Evolutionary conservation across 441 rosid genomes (phyloP).

Genomic region (Dalechampia spathulata): DNA sequence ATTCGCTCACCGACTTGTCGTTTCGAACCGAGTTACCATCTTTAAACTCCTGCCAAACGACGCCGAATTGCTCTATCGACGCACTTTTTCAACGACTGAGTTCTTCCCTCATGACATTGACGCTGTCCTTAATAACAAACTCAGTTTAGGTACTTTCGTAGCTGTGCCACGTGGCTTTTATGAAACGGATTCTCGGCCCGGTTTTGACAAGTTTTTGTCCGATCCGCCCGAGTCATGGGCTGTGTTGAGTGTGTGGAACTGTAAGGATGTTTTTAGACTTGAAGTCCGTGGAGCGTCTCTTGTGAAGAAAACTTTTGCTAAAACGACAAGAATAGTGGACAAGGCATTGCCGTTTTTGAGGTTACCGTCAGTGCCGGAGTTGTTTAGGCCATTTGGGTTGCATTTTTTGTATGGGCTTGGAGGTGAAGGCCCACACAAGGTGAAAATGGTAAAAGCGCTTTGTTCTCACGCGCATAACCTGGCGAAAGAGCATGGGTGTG

Average conservation of each 20-base stretch:
- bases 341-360: constrained; percentile 64
- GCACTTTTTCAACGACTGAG: constrained; percentile 79
- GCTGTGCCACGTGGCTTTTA: constrained; percentile 72
- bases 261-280: constrained; percentile 58
- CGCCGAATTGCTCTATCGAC: constrained; percentile 70
- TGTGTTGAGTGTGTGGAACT: constrained; percentile 82
- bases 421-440: constrained; percentile 78
- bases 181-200: constrained; percentile 65
- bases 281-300: constrained; percentile 75
- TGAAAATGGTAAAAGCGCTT: constrained; percentile 44
- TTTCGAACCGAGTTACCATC: constrained; percentile 37
- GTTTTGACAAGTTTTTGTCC: constrained; percentile 46
- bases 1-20: constrained; percentile 49
- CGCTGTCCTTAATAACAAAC: constrained; percentile 65
- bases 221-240: constrained; percentile 91
- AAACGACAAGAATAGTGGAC: constrained; percentile 59
- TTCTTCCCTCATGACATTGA: constrained; percentile 95
- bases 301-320: constrained; percentile 47
- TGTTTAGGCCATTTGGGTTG: constrained; percentile 77
- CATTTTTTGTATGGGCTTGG: constrained; percentile 77
- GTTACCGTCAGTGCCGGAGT: constrained; percentile 76
- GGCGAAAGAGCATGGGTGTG: constrained; percentile 55
- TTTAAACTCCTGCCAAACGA: constrained; percentile 39
- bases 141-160: constrained; percentile 63
- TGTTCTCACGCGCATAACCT: constrained; percentile 76